Evolutionary conservation across 2,329 filamentous ascomycete species (phyloP), one percentile per base, ranked within the genome.

Genomic region (Botrytis fragariae): DNA sequence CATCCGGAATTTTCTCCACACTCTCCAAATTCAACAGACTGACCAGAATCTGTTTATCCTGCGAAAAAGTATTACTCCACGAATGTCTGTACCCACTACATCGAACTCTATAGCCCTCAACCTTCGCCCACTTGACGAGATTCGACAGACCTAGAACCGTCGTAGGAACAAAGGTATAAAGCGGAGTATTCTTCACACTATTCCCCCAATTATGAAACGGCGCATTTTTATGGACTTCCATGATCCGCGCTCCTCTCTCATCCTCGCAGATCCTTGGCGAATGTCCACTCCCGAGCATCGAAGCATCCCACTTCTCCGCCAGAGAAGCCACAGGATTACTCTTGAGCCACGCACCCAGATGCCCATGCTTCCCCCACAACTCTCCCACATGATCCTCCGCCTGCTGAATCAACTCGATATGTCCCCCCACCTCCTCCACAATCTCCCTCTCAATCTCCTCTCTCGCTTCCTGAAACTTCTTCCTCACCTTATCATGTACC

Each of bases 81-180:
- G 82, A 84, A 74, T 86, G 84, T 8, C 84, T 80, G 72, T 84
- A 86, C 1, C 84, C 84, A 4, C 81, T 80, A 51, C 82, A 83
- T 44, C 84, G 80, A 25, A 85, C 82, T 8, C 83, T 79, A 74
- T 83, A 79, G 2, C 80, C 77, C 39, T 82, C 77, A 5, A 71
- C 68, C 45, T 80, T 80, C 0, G 83, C 83, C 73, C 79, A 84
- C 48, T 78, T 79, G 51, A 85, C 81, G 45, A 85, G 79, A 45
- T 83, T 82, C 51, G 84, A 81, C 6, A 85, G 76, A 6, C 83
- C 84, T 16, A 81, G 78, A 8, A 83, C 79, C 0, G 82, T 84
- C 22, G 78, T 82, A 3, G 84, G 84, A 16, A 85, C 77, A 72
- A 83, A 84, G 0, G 84, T 85, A 67, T 79, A 82, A 25, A 77